These are phyloP conservation scores for Isabelozyma heimii DNA, from an alignment of 805 yeast genomes.

Conservation along the genomic window DNA sequence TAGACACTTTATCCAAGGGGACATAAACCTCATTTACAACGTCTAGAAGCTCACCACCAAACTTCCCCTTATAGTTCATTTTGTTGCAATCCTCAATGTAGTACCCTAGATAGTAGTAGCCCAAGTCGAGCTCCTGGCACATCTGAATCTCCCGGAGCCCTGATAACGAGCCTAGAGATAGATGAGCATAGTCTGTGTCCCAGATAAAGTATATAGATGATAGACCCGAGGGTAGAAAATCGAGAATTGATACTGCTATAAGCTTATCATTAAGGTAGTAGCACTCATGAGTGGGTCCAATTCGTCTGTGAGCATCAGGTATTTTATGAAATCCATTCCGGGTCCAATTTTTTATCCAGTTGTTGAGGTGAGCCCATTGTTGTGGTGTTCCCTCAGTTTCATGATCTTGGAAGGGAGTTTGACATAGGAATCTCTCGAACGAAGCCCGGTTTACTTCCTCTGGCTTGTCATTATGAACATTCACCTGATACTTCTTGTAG, in stretches of 20 bases:
- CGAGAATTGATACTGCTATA: constrained; percentile 75
- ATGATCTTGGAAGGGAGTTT: constrained; percentile 51
- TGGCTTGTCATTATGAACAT: constrained; percentile 62
- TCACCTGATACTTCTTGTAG: constrained; percentile 66
- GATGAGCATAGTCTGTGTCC: constrained; percentile 73
- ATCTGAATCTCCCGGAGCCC: constrained; percentile 68
- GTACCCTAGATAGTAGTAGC: constrained; percentile 76
- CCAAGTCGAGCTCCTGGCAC: constrained; percentile 41
- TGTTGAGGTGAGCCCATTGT: constrained; percentile 41
- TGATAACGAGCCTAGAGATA: constrained; percentile 75
- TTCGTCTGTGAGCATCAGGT: constrained; percentile 8
- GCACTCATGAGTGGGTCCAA: constrained; percentile 77
- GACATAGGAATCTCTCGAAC: constrained; percentile 68
- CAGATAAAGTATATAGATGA: constrained; percentile 87
- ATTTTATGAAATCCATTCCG: neutral
- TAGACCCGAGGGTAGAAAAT: constrained; percentile 69
- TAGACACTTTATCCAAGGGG: constrained; percentile 29
- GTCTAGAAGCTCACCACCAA: constrained; percentile 74
- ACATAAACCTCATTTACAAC: constrained; percentile 45
- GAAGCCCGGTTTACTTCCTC: constrained; percentile 42
- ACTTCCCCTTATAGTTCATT: constrained; percentile 77
- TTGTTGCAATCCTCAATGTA: constrained; percentile 76
- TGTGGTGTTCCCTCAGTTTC: constrained; percentile 19
- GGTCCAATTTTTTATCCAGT: constrained; percentile 34
- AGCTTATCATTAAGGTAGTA: constrained; percentile 63